These are phyloP conservation scores for Jamesozyma hellenica DNA, from an alignment of 805 yeast species.

Conservation along the genomic window DNA sequence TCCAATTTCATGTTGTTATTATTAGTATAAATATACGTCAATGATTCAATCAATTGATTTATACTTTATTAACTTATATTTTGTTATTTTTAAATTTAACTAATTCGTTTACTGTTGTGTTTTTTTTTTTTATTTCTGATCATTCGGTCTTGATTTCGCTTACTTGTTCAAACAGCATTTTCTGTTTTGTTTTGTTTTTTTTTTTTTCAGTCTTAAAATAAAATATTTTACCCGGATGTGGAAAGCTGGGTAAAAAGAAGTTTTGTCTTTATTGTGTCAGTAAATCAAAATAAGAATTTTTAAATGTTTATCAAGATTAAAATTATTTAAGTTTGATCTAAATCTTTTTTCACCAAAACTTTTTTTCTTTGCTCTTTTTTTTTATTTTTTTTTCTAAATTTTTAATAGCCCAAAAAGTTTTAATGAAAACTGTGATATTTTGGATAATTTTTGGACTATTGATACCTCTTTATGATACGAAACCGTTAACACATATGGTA, in stretches of 20 bases:
- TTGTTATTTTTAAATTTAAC: not conserved
- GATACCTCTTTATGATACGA: no score
- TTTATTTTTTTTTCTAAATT: no score
- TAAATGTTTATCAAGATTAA: no score
- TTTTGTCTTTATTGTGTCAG: not conserved
- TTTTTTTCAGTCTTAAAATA: no score
- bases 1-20: conserved; percentile 20
- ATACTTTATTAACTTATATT: no score
- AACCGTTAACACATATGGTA: not conserved
- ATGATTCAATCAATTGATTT: no score
- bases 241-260: not conserved
- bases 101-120: no score
- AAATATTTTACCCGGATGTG: not conserved
- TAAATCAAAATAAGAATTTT: not conserved
- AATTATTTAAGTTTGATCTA: not conserved
- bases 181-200: not conserved
- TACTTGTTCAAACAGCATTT: conserved; percentile 1
- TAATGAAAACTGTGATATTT: no score
- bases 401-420: no score
- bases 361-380: not conserved
- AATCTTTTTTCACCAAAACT: not conserved
- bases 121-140: no score
- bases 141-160: conserved; percentile 1
- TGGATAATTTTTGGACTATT: no score
- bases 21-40: no score